Conservation (phyloP, 2,329 filamentous ascomycete species). For the Madurella fahalii region DNA sequence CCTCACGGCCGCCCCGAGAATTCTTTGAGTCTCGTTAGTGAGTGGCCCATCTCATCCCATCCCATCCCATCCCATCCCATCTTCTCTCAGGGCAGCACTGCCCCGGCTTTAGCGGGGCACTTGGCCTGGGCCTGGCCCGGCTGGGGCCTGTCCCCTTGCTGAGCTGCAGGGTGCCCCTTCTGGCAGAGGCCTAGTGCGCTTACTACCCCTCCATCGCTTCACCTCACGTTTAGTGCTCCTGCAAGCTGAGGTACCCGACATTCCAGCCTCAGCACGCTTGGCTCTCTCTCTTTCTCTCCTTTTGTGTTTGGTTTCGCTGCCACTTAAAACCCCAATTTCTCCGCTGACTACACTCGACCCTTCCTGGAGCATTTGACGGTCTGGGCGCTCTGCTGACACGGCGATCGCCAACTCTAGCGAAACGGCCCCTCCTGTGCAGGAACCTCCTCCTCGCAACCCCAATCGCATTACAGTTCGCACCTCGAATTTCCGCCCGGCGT, state of each 20-base stretch:
- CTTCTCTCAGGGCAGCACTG: background rate
- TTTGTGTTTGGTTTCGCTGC: background rate
- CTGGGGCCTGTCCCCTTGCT: too few species aligned
- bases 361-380: background rate
- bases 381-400: conserved; percentile 16
- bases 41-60: conserved; percentile 13
- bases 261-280: background rate
- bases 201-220: conserved; percentile 7
- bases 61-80: conserved; percentile 15
- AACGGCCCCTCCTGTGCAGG: conserved; percentile 30
- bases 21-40: conserved; percentile 28
- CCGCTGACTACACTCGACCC: background rate
- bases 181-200: conserved; percentile 5
- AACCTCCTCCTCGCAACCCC: conserved; percentile 37
- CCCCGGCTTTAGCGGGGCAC: conserved; percentile 1
- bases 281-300: too few species aligned
- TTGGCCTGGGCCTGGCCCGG: too few species aligned
- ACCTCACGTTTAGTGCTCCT: background rate
- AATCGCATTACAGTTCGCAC: conserved; percentile 31
- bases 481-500: conserved; percentile 45
- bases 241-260: background rate
- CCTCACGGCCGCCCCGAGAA: conserved; percentile 31
- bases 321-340: background rate
- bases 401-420: conserved; percentile 29
- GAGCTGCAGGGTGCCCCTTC: conserved; percentile 13